Conservation (phyloP, 208 protist genomes). For the Leishmania major region DNA sequence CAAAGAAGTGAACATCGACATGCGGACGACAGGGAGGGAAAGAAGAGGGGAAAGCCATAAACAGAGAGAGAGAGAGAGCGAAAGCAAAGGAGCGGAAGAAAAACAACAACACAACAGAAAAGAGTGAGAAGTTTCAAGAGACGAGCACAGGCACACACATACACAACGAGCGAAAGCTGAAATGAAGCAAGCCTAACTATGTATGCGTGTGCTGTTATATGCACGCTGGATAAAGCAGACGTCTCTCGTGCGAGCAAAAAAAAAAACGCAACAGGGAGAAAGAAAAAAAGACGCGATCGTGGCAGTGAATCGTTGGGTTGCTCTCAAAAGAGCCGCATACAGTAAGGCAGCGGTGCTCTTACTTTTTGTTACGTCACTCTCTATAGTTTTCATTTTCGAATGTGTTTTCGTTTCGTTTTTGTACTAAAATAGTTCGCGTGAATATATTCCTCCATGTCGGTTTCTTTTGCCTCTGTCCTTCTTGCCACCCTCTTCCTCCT, state of each 20-base stretch:
- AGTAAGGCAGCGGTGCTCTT: background rate
- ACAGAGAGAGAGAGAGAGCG: too few relatives aligned
- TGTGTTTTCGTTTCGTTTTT: background rate
- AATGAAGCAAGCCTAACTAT: background rate
- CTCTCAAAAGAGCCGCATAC: background rate
- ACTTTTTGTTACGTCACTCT: background rate
- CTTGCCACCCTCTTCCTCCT: background rate
- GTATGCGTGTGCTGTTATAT: background rate
- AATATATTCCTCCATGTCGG: background rate
- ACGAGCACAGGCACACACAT: background rate
- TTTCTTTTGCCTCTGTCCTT: background rate
- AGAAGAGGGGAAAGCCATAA: background rate
- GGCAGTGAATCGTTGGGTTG: background rate
- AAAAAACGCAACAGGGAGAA: background rate
- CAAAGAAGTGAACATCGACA: background rate
- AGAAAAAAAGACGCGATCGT: background rate
- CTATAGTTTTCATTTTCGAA: background rate
- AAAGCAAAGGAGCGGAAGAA: background rate
- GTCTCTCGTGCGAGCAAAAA: background rate
- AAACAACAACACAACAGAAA: background rate
- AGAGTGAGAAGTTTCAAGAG: background rate
- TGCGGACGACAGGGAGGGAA: too few relatives aligned
- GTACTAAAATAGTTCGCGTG: background rate
- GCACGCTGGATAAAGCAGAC: background rate
- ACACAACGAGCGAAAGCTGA: background rate